Conservation (phyloP, 768 basidiomycete genomes). For the Suillus subaureus region DNA sequence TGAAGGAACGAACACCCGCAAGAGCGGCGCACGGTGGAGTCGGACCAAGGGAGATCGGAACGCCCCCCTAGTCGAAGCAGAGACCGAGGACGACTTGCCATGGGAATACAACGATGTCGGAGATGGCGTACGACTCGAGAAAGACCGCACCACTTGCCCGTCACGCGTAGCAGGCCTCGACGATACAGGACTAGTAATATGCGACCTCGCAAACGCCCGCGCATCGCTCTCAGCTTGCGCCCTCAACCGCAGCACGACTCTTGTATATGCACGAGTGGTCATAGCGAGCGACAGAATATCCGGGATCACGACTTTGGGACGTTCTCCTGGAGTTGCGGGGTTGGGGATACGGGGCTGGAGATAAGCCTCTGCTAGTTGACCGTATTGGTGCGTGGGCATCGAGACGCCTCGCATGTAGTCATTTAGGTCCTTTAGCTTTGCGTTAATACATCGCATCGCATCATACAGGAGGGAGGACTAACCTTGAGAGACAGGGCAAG, state of each 20-base stretch:
- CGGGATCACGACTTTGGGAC: conserved; percentile 37
- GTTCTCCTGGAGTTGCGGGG: conserved; percentile 34
- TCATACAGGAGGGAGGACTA: conserved; percentile 21
- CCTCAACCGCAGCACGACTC: conserved; percentile 77
- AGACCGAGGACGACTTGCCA: conserved; percentile 26
- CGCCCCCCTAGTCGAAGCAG: conserved; percentile 14
- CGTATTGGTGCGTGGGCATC: conserved; percentile 73
- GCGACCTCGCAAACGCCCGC: conserved; percentile 21
- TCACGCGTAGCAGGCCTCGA: background rate
- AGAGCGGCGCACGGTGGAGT: conserved; percentile 69
- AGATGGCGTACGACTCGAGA: conserved; percentile 69
- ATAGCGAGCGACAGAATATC: conserved; percentile 55
- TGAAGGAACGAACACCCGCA: conserved; percentile 84
- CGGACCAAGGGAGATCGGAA: conserved; percentile 77
- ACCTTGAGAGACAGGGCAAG: conserved; percentile 65
- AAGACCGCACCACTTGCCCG: background rate
- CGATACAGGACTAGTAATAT: conserved; percentile 7
- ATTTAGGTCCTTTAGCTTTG: conserved; percentile 64
- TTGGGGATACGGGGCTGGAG: conserved; percentile 48
- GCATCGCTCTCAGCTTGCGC: conserved; percentile 73
- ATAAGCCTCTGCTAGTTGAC: conserved; percentile 57
- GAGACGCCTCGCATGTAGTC: conserved; percentile 81
- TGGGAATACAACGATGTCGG: conserved; percentile 44
- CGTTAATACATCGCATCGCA: conserved; percentile 11
- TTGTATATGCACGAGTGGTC: conserved; percentile 74